Evolutionary conservation across 2,329 filamentous ascomycete species (phyloP), one percentile per base, ranked within the genome.

Genomic region (Colletotrichum sp.): DNA sequence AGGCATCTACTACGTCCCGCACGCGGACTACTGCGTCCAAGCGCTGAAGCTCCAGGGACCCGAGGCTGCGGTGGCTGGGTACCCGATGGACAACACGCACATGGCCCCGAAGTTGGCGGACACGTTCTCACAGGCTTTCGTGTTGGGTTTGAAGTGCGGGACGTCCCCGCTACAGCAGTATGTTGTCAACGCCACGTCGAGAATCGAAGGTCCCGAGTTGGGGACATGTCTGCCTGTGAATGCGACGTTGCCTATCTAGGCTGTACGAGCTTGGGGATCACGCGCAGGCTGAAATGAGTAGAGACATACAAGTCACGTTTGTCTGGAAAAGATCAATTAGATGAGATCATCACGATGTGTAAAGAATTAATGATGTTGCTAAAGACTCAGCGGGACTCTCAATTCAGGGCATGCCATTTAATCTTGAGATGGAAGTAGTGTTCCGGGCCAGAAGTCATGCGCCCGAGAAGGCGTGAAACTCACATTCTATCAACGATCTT

Each of bases 31-130:
- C 78, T 88, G 88, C 11, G 90, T 89, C 5, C 86, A 88, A 77
- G 88, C 87, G 39, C 92, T 89, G 80, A 80, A 88, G 80, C 83
- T 85, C 15, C 79, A 92, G 52, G 91, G 91, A 0, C 84, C 83
- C 57, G 77, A 84, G 2, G 86, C 84, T 3, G 90, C 92, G n/a
- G 88, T 91, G 79, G 83, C 85, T 0, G 86, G 88, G 74, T 94
- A 89, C 76, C 90, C 91, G 0, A 86, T 87, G 30, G 91, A 93
- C 78, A 91, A 93, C 81, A 93, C 92, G 0, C 92, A 93, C 81
- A 93, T 92, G 6, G 90, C 87, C 69, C 84, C 90, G 0, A 84
- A 83, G 27, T 89, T 91, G 22, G 92, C 92, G 1, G 85, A 90
- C 76, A 83, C 89, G 3, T 89, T 91, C 69, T 88, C 91, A 0